Evolutionary conservation across 345 rosid genomes (phyloP), one percentile per base, ranked within the genome.

Genomic region (Fremontodendron californicum): DNA sequence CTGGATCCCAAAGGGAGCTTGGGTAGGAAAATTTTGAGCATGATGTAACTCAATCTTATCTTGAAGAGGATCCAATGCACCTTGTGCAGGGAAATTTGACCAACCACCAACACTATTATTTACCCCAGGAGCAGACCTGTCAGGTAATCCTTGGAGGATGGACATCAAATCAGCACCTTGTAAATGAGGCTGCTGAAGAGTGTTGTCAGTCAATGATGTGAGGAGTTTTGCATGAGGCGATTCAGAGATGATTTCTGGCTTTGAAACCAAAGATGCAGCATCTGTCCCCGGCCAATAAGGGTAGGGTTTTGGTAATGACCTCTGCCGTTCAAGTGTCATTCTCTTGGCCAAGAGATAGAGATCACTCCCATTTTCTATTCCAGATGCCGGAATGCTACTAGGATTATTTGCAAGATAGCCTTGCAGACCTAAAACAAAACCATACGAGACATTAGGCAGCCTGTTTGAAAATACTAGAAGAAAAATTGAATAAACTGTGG

Each of bases 281-380:
- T 96, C 99, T 79, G 91, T 85, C 55, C 93, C 96, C 3, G 87
- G 86, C 93, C 95, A 90, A 82, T 82, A 84, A 15, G 89, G 79
- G 80, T 85, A 87, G 8, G 85, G 79, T 83, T 80, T 85, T 6
- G 91, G 81, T 51, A 87, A 61, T 57, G 93, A 80, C 83, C 88
- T 88, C 85, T 93, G 99, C 65, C 84, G 87, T 73, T 96, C 99
- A 71, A 93, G 91, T 42, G 91, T 82, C 86, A 90, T 70, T 87
- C 87, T 89, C 88, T 89, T 85, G 54, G 93, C 93, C 87, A 93
- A 80, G 48, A 89, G 91, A 81, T 88, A 87, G 58, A 89, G 68
- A 58, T 89, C 92, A 77, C 81, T 87, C 42, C 85, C 93, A 82
- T 87, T 78, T 79, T 93, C 97, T 54, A 77, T 76, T 77, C 84